A percentile compares a stretch with the other conserved stretches of the same genome.
phyloP scores from a whole-genome alignment of 441 rosid genomes.

The Arabidopsis hybrid region DNA sequence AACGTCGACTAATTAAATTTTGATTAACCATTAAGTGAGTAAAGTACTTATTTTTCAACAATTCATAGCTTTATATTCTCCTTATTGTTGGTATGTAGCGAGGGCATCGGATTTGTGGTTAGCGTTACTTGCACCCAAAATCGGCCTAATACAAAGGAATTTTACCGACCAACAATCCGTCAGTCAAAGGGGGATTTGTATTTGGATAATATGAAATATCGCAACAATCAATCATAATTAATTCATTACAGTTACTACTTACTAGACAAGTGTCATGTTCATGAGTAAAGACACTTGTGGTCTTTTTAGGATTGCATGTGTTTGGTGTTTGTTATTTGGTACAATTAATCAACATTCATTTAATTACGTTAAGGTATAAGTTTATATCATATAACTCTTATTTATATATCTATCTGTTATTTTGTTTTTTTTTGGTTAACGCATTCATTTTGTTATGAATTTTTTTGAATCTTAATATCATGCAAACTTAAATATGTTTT shows the following conservation, averaged over 20 bases:
- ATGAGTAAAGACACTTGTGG: not conserved
- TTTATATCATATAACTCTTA: not conserved
- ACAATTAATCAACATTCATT: slow-evolving; percentile 4
- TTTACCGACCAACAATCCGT: not conserved
- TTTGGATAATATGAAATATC: not conserved
- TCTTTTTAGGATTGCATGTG: slow-evolving; percentile 5
- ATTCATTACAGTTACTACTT: not conserved
- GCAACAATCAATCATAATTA: not conserved
- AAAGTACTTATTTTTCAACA: not conserved
- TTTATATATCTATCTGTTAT: too few species aligned
- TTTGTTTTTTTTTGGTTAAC: not conserved
- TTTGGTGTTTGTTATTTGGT: slow-evolving; percentile 22
- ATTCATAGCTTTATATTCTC: not conserved
- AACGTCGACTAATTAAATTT: not conserved
- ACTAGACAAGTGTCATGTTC: not conserved
- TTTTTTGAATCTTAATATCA: not conserved
- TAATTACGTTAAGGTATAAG: not conserved
- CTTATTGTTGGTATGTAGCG: slow-evolving; percentile 11
- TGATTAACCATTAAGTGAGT: not conserved
- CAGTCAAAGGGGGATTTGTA: not conserved
- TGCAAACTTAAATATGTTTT: not conserved
- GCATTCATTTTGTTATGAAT: not conserved
- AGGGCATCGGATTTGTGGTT: slow-evolving; percentile 6
- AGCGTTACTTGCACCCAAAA: slow-evolving; percentile 1
- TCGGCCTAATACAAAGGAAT: not conserved